Evolutionary conservation across 345 rosid species (phyloP).

Genomic region (Barbarea vulgaris): DNA sequence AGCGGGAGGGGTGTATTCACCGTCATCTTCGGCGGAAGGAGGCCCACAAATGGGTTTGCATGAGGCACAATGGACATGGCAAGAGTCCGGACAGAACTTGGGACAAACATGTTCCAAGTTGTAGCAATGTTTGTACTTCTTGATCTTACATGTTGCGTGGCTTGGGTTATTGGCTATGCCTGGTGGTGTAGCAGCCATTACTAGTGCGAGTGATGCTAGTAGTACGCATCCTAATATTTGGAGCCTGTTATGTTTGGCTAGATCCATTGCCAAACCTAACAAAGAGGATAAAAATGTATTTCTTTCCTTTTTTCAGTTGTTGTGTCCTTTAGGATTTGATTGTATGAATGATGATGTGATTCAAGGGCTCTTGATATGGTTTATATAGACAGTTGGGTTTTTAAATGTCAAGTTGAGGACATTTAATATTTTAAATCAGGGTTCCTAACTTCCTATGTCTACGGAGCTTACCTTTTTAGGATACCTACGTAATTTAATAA

Average conservation of each 20-base stretch:
- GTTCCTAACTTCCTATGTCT: background rate
- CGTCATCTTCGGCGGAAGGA: constrained; percentile 9
- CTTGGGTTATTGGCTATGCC: constrained; percentile 62
- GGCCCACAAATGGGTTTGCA: constrained; percentile 56
- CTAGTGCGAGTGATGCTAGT: constrained; percentile 39
- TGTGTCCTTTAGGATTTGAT: constrained; percentile 8
- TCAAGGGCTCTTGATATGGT: constrained; percentile 2
- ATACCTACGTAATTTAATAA: constrained; percentile 3
- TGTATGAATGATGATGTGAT: constrained; percentile 15
- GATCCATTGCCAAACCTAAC: constrained; percentile 33
- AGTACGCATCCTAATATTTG: constrained; percentile 39
- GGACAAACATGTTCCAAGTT: constrained; percentile 59
- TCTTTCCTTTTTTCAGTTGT: background rate
- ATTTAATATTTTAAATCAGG: background rate
- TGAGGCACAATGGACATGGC: constrained; percentile 54
- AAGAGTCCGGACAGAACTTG: constrained; percentile 53
- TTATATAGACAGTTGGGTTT: constrained; percentile 29
- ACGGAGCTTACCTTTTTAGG: constrained; percentile 18
- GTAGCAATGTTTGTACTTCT: constrained; percentile 53
- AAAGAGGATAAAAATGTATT: background rate
- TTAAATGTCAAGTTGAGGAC: constrained; percentile 7
- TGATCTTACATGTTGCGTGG: constrained; percentile 46
- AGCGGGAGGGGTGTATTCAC: constrained; percentile 33
- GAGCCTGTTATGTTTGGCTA: constrained; percentile 35
- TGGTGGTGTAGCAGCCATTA: constrained; percentile 47